These are phyloP conservation scores for Staphylotrichum longicolle DNA, from an alignment of 495 filamentous ascomycete genomes.

Conservation along the genomic window DNA sequence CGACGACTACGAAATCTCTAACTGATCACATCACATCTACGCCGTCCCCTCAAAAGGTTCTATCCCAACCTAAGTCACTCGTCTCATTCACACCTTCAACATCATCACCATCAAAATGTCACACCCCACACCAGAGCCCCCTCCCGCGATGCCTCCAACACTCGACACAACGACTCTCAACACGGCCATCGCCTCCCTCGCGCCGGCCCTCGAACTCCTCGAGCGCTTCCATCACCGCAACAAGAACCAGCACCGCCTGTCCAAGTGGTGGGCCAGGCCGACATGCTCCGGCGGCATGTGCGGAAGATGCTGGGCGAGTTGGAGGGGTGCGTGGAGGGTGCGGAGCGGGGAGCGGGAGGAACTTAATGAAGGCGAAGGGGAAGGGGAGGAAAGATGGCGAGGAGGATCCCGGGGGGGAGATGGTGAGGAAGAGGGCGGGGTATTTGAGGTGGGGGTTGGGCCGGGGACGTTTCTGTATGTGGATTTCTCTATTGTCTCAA, in stretches of 20 bases:
- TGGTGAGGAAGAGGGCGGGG: slow-evolving; percentile 20
- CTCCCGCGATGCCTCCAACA: background rate
- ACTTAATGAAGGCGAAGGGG: slow-evolving; percentile 12
- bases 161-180: slow-evolving; percentile 4
- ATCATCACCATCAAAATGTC: too few species aligned
- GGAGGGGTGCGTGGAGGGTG: slow-evolving; percentile 22
- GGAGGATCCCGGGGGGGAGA: slow-evolving; percentile 23
- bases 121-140: too few species aligned
- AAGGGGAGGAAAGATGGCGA: slow-evolving; percentile 15
- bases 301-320: slow-evolving; percentile 50
- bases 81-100: too few species aligned
- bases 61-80: too few species aligned
- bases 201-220: slow-evolving; percentile 45
- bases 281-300: slow-evolving; percentile 62
- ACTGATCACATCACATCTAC: too few species aligned
- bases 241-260: slow-evolving; percentile 72
- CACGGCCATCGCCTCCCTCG: slow-evolving; percentile 19
- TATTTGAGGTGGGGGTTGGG: slow-evolving; percentile 23
- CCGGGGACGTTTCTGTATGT: slow-evolving; percentile 38
- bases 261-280: slow-evolving; percentile 74
- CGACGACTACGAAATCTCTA: too few species aligned
- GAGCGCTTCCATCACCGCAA: slow-evolving; percentile 71
- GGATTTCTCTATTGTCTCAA: slow-evolving; percentile 7
- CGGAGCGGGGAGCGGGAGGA: slow-evolving; percentile 5
- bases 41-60: too few species aligned